These are phyloP conservation scores for Rhodofomes roseus DNA, from an alignment of 1,284 basidiomycete species.

Conservation along the genomic window DNA sequence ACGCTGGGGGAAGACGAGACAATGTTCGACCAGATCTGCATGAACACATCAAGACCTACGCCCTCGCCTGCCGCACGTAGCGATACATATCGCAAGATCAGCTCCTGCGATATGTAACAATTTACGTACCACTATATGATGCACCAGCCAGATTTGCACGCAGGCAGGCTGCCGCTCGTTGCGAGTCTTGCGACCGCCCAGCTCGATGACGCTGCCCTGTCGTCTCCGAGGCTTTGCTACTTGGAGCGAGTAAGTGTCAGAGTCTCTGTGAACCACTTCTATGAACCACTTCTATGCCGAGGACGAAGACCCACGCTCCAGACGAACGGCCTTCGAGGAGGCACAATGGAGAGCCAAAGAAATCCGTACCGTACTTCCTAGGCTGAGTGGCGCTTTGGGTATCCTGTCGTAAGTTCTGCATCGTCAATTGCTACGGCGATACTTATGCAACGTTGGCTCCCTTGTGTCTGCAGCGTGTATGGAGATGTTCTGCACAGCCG, in stretches of 20 bases:
- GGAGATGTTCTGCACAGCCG: too few species aligned
- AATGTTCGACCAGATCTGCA: too few species aligned
- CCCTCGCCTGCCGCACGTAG: too few species aligned
- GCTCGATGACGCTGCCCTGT: not conserved
- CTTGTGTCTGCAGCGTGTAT: too few species aligned
- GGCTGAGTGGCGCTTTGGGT: not conserved
- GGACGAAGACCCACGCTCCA: not conserved
- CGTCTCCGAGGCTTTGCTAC: not conserved
- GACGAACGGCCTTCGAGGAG: not conserved
- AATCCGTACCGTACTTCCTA: not conserved
- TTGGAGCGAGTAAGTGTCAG: not conserved
- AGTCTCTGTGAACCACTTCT: too few species aligned
- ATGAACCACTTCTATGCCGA: not conserved
- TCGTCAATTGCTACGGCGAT: not conserved
- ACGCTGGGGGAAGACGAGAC: too few species aligned
- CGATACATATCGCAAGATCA: too few species aligned
- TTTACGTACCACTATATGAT: not conserved
- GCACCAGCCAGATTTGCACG: not conserved
- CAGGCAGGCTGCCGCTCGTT: not conserved
- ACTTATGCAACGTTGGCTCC: not conserved
- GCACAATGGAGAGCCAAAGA: not conserved
- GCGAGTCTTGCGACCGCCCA: too few species aligned
- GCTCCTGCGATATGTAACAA: too few species aligned
- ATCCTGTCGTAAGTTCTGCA: not conserved
- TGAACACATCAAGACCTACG: too few species aligned